These are phyloP conservation scores for Lactifluus subvellereus DNA, from an alignment of 768 basidiomycete species.

Conservation along the genomic window DNA sequence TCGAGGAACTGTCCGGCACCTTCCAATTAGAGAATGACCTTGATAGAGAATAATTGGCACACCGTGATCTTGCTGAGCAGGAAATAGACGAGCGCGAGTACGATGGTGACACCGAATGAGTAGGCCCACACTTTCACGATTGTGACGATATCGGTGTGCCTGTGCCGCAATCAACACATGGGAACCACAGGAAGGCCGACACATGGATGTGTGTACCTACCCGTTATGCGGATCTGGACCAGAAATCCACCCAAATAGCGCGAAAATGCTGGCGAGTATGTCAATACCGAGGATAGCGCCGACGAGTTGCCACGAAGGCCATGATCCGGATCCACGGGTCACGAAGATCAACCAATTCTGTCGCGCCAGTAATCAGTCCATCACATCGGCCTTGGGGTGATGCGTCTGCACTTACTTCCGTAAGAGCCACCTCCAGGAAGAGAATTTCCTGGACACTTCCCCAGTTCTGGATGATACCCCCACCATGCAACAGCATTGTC, in stretches of 20 bases:
- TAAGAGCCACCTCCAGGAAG: slow-evolving; percentile 44
- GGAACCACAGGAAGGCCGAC: not conserved
- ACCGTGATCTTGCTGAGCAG: slow-evolving; percentile 35
- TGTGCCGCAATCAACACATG: slow-evolving; percentile 7
- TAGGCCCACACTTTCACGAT: slow-evolving; percentile 38
- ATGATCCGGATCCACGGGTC: slow-evolving; percentile 32
- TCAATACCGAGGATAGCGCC: slow-evolving; percentile 38
- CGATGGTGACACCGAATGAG: slow-evolving; percentile 37
- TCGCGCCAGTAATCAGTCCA: not conserved
- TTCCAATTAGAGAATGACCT: not conserved
- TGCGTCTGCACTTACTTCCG: slow-evolving; percentile 31
- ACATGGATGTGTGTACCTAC: slow-evolving; percentile 10
- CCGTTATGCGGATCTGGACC: slow-evolving; percentile 33
- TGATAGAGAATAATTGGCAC: not conserved
- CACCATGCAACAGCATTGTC: slow-evolving; percentile 35
- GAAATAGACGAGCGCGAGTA: slow-evolving; percentile 35
- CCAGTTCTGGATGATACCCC: slow-evolving; percentile 43
- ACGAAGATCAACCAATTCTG: slow-evolving; percentile 30
- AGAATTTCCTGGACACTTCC: slow-evolving; percentile 42
- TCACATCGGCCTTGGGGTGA: not conserved
- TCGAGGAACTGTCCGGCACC: slow-evolving; percentile 31
- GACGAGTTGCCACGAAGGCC: slow-evolving; percentile 39
- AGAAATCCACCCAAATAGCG: slow-evolving; percentile 39
- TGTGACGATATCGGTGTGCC: slow-evolving; percentile 37
- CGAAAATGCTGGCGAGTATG: slow-evolving; percentile 38